Conservation (phyloP, 345 rosid species). For the Arabidopsis arenosa region DNA sequence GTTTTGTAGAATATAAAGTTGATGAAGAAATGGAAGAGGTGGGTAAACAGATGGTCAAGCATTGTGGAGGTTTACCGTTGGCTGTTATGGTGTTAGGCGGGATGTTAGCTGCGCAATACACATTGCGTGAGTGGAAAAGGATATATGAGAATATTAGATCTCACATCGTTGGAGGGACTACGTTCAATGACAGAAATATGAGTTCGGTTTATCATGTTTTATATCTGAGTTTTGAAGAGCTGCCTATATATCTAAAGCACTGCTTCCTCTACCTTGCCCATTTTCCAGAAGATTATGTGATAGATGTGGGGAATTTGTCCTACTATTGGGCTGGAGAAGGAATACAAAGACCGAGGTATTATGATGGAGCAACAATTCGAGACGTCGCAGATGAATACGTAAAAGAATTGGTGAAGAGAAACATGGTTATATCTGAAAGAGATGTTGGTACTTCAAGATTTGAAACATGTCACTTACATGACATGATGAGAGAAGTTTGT, state of each 20-base stretch:
- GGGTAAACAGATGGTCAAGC: not conserved
- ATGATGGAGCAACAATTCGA: no score
- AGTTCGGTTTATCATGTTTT: not conserved
- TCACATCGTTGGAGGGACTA: not conserved
- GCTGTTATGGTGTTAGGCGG: conserved; percentile 17
- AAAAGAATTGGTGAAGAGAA: no score
- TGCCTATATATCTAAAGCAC: not conserved
- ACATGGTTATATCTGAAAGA: no score
- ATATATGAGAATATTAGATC: not conserved
- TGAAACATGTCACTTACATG: no score
- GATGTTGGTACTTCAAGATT: no score
- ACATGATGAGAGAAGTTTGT: not conserved
- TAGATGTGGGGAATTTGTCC: not conserved
- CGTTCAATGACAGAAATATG: not conserved
- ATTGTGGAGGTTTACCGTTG: conserved; percentile 3
- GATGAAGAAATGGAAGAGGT: not conserved
- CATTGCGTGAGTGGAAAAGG: conserved; percentile 4
- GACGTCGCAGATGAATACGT: no score
- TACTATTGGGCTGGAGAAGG: not conserved
- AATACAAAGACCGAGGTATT: not conserved
- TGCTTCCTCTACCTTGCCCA: not conserved
- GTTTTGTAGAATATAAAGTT: not conserved
- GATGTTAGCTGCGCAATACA: not conserved
- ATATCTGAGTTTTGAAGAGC: conserved; percentile 8
- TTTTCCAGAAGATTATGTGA: not conserved